A percentile compares a stretch with the other conserved stretches of the same genome.
Evolutionary conservation across 371 early-diverging fungal genomes (phyloP).

Genomic region (Dichotomocladium elegans): DNA sequence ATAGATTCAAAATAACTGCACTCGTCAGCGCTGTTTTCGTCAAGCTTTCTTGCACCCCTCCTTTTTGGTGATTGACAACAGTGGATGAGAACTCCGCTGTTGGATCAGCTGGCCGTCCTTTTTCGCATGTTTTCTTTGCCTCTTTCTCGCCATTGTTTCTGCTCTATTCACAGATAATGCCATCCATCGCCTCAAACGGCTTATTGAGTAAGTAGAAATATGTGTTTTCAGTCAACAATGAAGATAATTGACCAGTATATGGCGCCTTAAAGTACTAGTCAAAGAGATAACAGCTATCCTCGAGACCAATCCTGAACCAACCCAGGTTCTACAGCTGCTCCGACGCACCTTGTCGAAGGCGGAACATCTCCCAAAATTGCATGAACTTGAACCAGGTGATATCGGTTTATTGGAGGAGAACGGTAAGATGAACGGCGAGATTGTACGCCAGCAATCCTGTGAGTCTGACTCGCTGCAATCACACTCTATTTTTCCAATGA

Average conservation of each 20-base stretch:
- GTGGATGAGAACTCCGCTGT: too few relatives aligned
- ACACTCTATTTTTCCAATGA: too few relatives aligned
- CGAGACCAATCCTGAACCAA: not conserved
- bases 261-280: not conserved
- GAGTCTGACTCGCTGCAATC: too few relatives aligned
- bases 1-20: not conserved
- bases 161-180: not conserved
- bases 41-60: not conserved
- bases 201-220: not conserved
- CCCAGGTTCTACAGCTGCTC: not conserved
- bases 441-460: not conserved
- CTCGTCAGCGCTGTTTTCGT: not conserved
- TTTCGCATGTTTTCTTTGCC: too few relatives aligned
- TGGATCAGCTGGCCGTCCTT: too few relatives aligned
- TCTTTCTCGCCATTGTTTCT: too few relatives aligned
- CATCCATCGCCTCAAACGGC: not conserved
- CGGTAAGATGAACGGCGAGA: not conserved
- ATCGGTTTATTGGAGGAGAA: not conserved
- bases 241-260: not conserved
- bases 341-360: not conserved
- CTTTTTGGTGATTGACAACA: not conserved
- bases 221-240: not conserved
- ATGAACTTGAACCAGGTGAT: not conserved
- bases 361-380: not conserved
- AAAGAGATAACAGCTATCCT: not conserved